phyloP scores from a whole-genome alignment of 2,329 filamentous ascomycete species.

The Trichophyton benhamiae region DNA sequence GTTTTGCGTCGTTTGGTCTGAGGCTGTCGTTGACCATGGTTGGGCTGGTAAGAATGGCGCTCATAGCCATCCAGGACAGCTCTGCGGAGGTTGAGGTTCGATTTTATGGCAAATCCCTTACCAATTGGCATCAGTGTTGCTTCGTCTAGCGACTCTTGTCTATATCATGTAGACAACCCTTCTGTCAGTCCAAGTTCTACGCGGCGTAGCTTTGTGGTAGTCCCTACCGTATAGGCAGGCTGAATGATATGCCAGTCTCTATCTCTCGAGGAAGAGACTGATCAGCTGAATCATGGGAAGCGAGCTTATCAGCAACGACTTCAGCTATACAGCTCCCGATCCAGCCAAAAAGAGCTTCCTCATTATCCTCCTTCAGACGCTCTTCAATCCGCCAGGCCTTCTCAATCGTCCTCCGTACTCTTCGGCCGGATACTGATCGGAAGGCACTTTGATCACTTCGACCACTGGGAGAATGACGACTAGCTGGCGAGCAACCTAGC shows the following conservation, averaged over 20 bases:
- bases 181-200: neutral
- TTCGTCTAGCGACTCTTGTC: constrained; percentile 38
- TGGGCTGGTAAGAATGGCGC: constrained; percentile 28
- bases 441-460: constrained; percentile 13
- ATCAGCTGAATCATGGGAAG: constrained; percentile 20
- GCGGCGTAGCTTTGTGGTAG: neutral
- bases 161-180: constrained; percentile 11
- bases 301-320: constrained; percentile 46
- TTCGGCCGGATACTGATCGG: constrained; percentile 30
- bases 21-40: constrained; percentile 13
- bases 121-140: constrained; percentile 42
- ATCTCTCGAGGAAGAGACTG: constrained; percentile 22
- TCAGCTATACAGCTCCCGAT: constrained; percentile 61
- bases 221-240: constrained; percentile 32
- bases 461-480: neutral
- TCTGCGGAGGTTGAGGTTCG: constrained; percentile 25
- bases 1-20: constrained; percentile 21
- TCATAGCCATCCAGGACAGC: constrained; percentile 27
- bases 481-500: constrained; percentile 21
- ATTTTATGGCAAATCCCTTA: constrained; percentile 37
- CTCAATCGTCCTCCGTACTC: constrained; percentile 50
- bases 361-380: constrained; percentile 57
- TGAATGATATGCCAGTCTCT: constrained; percentile 32
- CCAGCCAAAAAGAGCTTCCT: constrained; percentile 60
- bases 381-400: constrained; percentile 63